These are phyloP conservation scores for Pichia sp. DNA, from an alignment of 1,139 yeast genomes.

Conservation along the genomic window DNA sequence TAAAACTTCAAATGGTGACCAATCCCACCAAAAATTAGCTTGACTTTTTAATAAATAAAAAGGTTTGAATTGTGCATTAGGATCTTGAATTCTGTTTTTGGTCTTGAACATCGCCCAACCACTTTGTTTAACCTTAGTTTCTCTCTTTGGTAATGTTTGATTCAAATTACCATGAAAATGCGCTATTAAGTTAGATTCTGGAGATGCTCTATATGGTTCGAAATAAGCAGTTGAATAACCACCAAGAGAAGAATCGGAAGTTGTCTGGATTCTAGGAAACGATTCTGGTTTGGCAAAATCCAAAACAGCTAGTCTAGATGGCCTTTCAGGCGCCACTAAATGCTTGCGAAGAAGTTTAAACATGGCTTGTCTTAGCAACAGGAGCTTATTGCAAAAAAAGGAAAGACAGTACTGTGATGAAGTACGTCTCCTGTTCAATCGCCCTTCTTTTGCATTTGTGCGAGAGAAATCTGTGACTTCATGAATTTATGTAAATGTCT, in stretches of 20 bases:
- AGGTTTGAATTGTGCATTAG: constrained; percentile 41
- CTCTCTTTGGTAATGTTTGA: constrained; percentile 62
- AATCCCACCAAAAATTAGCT: constrained; percentile 34
- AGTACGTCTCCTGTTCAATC: no score
- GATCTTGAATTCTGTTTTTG: constrained; percentile 41
- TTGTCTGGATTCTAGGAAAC: constrained; percentile 45
- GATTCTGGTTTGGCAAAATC: constrained; percentile 48
- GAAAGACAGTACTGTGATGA: neutral
- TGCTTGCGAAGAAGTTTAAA: constrained; percentile 62
- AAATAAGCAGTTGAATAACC: constrained; percentile 69
- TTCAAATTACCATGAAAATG: constrained; percentile 68
- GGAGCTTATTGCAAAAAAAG: constrained; percentile 34
- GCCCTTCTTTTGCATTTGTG: no score
- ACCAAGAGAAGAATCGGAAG: constrained; percentile 71
- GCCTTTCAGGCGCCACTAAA: constrained; percentile 37
- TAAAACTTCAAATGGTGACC: constrained; percentile 33
- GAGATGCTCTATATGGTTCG: constrained; percentile 25
- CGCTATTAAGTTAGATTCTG: constrained; percentile 35
- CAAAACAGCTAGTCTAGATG: constrained; percentile 36
- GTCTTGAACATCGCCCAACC: constrained; percentile 91
- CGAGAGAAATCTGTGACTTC: no score
- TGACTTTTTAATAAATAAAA: constrained; percentile 29
- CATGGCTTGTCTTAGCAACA: constrained; percentile 16
- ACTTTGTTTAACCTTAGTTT: constrained; percentile 46
- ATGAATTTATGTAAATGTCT: neutral